These are phyloP conservation scores for Schwanniomyces vanrijiae DNA, from an alignment of 805 yeast species.

Conservation along the genomic window DNA sequence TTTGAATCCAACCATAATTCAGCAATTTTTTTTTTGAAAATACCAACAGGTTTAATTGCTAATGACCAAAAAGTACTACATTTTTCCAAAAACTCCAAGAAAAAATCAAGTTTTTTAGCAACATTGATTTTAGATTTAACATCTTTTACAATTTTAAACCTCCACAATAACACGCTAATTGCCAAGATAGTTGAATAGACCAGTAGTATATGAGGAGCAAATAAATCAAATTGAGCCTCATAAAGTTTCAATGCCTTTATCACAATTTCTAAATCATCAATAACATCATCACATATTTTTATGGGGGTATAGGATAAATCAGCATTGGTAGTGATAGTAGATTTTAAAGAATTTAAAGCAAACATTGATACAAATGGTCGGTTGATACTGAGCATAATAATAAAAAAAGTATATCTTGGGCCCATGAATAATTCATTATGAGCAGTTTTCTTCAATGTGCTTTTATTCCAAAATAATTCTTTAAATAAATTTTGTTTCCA, in stretches of 20 bases:
- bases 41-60: constrained; percentile 7
- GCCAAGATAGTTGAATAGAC: constrained; percentile 5
- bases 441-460: constrained; percentile 6
- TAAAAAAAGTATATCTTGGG: constrained; percentile 8
- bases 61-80: constrained; percentile 9
- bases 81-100: constrained; percentile 6
- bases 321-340: constrained; percentile 5
- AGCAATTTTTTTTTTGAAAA: constrained; percentile 5
- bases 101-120: constrained; percentile 2
- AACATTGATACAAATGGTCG: constrained; percentile 6
- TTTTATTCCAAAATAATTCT: constrained; percentile 9
- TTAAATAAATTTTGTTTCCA: constrained; percentile 7
- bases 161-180: constrained; percentile 8
- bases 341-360: not conserved
- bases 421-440: constrained; percentile 9
- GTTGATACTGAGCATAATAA: constrained; percentile 8
- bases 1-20: constrained; percentile 4
- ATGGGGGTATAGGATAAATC: constrained; percentile 5
- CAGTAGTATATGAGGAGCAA: constrained; percentile 7
- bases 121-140: not conserved
- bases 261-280: constrained; percentile 9
- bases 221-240: constrained; percentile 2
- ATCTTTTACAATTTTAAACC: constrained; percentile 3
- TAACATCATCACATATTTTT: constrained; percentile 9
- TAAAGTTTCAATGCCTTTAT: constrained; percentile 4